Conservation (phyloP, 805 yeast species). For the Metschnikowia colocasiae region DNA sequence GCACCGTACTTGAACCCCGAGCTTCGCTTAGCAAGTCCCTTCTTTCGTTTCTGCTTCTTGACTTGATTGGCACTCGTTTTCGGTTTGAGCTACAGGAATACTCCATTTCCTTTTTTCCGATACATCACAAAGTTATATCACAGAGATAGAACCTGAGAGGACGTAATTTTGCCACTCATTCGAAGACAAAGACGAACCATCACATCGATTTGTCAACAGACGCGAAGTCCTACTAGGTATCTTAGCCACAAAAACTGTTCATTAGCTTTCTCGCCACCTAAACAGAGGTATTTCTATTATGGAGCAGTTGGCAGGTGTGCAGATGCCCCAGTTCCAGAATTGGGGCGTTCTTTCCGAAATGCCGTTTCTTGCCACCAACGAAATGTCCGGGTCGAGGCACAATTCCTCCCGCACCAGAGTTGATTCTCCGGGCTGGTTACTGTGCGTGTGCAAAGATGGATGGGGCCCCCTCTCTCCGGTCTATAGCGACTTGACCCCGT, state of each 20-base stretch:
- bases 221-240: too few relatives aligned
- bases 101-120: too few relatives aligned
- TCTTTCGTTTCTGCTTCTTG: neutral
- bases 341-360: slow-evolving; percentile 16
- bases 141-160: too few relatives aligned
- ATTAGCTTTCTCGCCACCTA: too few relatives aligned
- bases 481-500: slow-evolving; percentile 56
- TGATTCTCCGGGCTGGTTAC: slow-evolving; percentile 20
- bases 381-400: neutral
- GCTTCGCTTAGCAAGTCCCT: neutral
- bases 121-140: too few relatives aligned
- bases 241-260: too few relatives aligned
- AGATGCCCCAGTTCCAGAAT: slow-evolving; percentile 11
- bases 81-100: too few relatives aligned
- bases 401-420: slow-evolving; percentile 1
- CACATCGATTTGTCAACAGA: too few relatives aligned
- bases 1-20: neutral
- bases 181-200: too few relatives aligned
- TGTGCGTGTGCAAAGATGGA: slow-evolving; percentile 43
- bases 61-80: neutral
- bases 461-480: slow-evolving; percentile 37
- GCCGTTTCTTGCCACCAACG: slow-evolving; percentile 10
- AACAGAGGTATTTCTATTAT: slow-evolving; percentile 4
- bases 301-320: slow-evolving; percentile 19
- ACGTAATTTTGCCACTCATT: too few relatives aligned